Evolutionary conservation across 305 asterid species (phyloP).

Genomic region (Nicotiana rustica): DNA sequence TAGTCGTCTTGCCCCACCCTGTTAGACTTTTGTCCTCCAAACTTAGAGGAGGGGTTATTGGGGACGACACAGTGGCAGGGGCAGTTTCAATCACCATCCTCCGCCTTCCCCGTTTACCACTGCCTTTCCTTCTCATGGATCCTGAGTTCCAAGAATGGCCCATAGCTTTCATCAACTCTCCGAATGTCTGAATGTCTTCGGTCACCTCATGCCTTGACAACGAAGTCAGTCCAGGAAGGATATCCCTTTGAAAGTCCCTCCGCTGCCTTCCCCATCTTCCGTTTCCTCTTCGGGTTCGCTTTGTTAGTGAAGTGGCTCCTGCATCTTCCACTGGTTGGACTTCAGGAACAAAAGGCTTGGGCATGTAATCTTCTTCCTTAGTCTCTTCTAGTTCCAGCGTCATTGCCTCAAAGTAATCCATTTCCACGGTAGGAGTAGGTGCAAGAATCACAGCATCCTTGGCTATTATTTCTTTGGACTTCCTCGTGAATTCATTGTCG

Average conservation of each 20-base stretch:
- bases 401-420: slow-evolving; percentile 86
- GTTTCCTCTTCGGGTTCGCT: slow-evolving; percentile 74
- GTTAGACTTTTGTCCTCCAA: slow-evolving; percentile 84
- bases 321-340: slow-evolving; percentile 54
- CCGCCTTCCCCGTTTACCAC: slow-evolving; percentile 73
- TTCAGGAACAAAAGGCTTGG: slow-evolving; percentile 67
- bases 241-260: slow-evolving; percentile 89
- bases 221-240: slow-evolving; percentile 82
- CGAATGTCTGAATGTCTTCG: slow-evolving; percentile 87
- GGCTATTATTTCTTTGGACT: slow-evolving; percentile 40
- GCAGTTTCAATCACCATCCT: slow-evolving; percentile 57
- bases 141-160: slow-evolving; percentile 81
- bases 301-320: slow-evolving; percentile 48
- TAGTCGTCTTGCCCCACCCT: slow-evolving; percentile 94
- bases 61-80: slow-evolving; percentile 42
- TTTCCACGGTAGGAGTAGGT: slow-evolving; percentile 45
- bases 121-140: slow-evolving; percentile 68
- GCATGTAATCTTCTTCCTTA: slow-evolving; percentile 78
- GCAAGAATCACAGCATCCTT: slow-evolving; percentile 35
- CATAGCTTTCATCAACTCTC: slow-evolving; percentile 87
- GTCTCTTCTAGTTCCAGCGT: slow-evolving; percentile 66
- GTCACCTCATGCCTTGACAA: slow-evolving; percentile 88
- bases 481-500: slow-evolving; percentile 41
- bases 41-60: slow-evolving; percentile 51
- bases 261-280: slow-evolving; percentile 88